Base-by-base conservation (phyloP, 1,284 basidiomycete species). In the Tetrapyrgos nigripes region DNA sequence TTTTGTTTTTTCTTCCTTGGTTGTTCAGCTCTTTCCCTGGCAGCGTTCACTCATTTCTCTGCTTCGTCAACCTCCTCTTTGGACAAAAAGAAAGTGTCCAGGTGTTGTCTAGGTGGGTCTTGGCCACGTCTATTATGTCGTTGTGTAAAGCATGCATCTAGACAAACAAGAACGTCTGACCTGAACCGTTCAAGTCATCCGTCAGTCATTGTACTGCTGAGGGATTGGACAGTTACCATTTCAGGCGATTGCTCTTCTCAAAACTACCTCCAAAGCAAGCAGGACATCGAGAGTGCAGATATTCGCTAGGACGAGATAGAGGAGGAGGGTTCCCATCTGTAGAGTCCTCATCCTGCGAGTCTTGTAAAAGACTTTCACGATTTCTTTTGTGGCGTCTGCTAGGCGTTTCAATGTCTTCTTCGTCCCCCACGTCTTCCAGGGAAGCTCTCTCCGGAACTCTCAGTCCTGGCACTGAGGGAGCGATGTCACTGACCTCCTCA, bases 111-210 rank as follows among this genome's bases (percentile, higher is more conserved):
- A 8, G 23, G 27, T 0, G 58, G 55, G 28, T 57, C 57, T n/a
- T 13, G 44, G 1, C 24, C 9, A 10, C 48, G 43, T 23, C 56
- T 59, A 21, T 63, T 56, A 24, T 59, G 57, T 47, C 61, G 61
- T 28, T 63, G 62, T 1, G 57, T 59, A 47, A 61, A 63, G 50
- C 64, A 66, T 1, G 58, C 58, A 47, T 68, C 65, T 24, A 67
- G 14, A 45, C 61, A 65, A 1, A 61, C 58, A 4, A 68, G 58
- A n/a, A 29, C 27, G 21, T 46, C 27, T 19, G 27, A 4, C 40
- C 53, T 54, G 29, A 13, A 44, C 11, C n/a, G n/a, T n/a, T 9
- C 14, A 40, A 40, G 31, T 14, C 31, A 40, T 21, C n/a, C 21
- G 21, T 19, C 9, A 11, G 23, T 40, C 37, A 40, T 14, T 23